Conservation (phyloP, 805 yeast species). For the Candida dajiaensis region DNA sequence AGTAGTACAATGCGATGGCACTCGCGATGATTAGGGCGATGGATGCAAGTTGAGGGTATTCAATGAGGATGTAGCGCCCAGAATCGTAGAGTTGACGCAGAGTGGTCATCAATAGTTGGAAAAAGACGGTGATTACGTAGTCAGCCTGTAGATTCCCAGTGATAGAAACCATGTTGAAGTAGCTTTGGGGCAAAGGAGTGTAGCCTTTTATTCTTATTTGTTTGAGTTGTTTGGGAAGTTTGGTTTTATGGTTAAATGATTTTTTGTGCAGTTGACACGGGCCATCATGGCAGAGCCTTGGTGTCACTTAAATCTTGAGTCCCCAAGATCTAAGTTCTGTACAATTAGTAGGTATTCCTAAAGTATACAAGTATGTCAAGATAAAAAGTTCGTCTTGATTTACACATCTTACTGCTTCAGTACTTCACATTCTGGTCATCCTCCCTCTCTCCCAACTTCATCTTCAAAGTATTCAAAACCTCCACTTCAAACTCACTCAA, state of each 20-base stretch:
- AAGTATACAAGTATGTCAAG: no score
- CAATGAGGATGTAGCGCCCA: conserved; percentile 18
- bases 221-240: no score
- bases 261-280: not conserved
- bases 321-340: no score
- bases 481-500: conserved; percentile 4
- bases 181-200: no score
- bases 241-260: no score
- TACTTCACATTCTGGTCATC: not conserved
- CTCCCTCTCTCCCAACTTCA: conserved; percentile 3
- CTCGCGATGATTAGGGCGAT: conserved; percentile 15
- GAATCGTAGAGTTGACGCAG: conserved; percentile 8
- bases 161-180: conserved; percentile 4
- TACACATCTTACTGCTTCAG: not conserved
- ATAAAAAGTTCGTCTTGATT: no score
- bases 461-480: conserved; percentile 1
- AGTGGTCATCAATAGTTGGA: not conserved
- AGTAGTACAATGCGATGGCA: conserved; percentile 21
- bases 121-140: conserved; percentile 11
- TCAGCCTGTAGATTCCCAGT: conserved; percentile 21
- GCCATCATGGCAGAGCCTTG: not conserved
- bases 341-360: no score
- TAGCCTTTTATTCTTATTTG: no score
- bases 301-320: no score
- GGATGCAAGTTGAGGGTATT: conserved; percentile 28